Base-by-base conservation (phyloP, 1,284 basidiomycete genomes). In the Leccinum cinnamomeum region DNA sequence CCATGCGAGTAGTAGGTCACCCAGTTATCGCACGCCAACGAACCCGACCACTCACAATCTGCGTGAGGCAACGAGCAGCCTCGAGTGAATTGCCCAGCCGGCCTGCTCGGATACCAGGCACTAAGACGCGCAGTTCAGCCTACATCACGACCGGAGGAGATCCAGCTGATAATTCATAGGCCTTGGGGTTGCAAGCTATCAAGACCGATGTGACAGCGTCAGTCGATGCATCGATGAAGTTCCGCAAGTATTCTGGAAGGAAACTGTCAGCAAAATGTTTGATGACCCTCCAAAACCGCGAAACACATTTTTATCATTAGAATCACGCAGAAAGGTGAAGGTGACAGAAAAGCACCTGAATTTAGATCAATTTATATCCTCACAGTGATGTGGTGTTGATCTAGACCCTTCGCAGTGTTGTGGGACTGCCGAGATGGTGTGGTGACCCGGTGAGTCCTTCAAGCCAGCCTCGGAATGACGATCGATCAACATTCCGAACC, bases 401-500 rank as follows among this genome's bases (percentile, higher is more conserved):
- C 2, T 69, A 11, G 58, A 63, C 18, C 55, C 10, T 68, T 28
- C 66, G 60, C 37, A 61, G 68, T 28, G 28, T 28, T 28, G 62
- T 3, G 63, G 60, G 67, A 69, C 14, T 69, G 68, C 65, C 18
- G 18, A 20, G 58, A 71, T 7, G 60, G 66, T 5, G 46, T 57
- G 3, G 33, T 39, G 41, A 71, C n/a, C 69, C n/a, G 66, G 68
- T 71, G 18, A 50, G 67, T 48, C 20, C 7, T 20, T 5, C 12
- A 33, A 33, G 30, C 8, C 51, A 71, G 69, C 14, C 50, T 71
- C 2, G 63, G 68, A 11, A 57, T 70, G 66, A 56, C 68, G 7
- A 53, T 69, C 3, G 67, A 69, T 20, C 16, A 64, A 72, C 20
- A 68, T 72, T 33, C 70, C 60, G 10, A 69, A 70, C 56, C 30